A percentile compares a stretch with the other conserved stretches of the same genome.
Conservation (phyloP, 1,139 yeast species). For the Debaryomyces sp. region DNA sequence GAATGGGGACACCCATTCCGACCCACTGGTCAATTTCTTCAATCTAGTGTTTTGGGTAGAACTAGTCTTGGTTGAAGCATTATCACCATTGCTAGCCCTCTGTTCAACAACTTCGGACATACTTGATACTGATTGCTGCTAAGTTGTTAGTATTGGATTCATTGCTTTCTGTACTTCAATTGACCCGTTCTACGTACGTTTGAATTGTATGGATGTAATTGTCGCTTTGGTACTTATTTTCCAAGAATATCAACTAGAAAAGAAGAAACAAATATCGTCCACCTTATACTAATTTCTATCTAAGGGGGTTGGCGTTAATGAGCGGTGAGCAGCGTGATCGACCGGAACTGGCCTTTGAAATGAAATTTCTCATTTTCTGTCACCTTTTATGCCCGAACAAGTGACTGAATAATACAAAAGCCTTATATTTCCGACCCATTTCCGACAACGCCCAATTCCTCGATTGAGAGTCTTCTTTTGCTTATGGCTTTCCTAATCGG, state of each 20-base stretch:
- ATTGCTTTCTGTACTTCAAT: not conserved
- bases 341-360: not conserved
- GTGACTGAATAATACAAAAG: not conserved
- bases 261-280: not conserved
- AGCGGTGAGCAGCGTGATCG: conserved; percentile 7
- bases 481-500: conserved; percentile 7
- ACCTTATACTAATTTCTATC: conserved; percentile 1
- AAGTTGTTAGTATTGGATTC: not conserved
- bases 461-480: conserved; percentile 2
- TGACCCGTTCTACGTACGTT: not conserved
- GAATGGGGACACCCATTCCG: conserved; percentile 57
- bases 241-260: not conserved
- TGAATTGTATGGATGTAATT: not conserved
- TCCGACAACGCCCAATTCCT: not conserved
- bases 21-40: conserved; percentile 41
- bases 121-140: conserved; percentile 5
- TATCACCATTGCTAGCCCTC: conserved; percentile 12
- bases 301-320: conserved; percentile 4
- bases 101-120: conserved; percentile 29
- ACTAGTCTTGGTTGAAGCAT: conserved; percentile 10
- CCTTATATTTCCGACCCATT: not conserved
- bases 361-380: not conserved
- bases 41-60: conserved; percentile 23
- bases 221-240: not conserved
- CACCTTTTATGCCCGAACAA: not conserved